Evolutionary conservation across 345 rosid species (phyloP).

Genomic region (Jatropha curcas): DNA sequence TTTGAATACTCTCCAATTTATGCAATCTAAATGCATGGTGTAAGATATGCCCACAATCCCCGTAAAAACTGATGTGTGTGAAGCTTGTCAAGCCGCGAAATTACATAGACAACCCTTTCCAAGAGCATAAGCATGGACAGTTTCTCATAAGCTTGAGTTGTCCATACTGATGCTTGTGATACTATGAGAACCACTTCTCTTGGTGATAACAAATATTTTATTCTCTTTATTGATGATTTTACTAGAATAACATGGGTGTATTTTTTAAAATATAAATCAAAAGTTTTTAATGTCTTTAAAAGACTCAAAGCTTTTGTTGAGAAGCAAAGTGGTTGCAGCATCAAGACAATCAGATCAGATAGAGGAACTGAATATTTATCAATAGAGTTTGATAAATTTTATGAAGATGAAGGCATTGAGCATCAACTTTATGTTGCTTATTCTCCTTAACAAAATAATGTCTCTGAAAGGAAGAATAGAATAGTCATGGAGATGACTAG

Average conservation of each 20-base stretch:
- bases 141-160: too few species aligned
- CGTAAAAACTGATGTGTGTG: too few species aligned
- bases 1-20: too few species aligned
- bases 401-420: rapidly evolving
- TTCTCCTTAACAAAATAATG: background rate
- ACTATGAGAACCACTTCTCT: background rate
- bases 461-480: background rate
- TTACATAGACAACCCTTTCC: too few species aligned
- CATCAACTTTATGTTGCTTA: background rate
- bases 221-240: background rate
- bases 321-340: background rate
- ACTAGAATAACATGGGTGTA: background rate
- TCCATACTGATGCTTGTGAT: too few species aligned
- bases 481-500: background rate
- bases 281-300: background rate
- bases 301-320: background rate
- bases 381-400: background rate
- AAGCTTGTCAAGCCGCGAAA: too few species aligned
- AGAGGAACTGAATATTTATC: background rate
- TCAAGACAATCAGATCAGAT: background rate
- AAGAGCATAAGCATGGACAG: too few species aligned
- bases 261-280: background rate
- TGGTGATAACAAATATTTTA: background rate
- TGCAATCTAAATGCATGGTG: too few species aligned
- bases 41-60: too few species aligned